A percentile compares a stretch with the other conserved stretches of the same genome.
Evolutionary conservation across 345 rosid genomes (phyloP).

Genomic region (Bruguiera parviflora): DNA sequence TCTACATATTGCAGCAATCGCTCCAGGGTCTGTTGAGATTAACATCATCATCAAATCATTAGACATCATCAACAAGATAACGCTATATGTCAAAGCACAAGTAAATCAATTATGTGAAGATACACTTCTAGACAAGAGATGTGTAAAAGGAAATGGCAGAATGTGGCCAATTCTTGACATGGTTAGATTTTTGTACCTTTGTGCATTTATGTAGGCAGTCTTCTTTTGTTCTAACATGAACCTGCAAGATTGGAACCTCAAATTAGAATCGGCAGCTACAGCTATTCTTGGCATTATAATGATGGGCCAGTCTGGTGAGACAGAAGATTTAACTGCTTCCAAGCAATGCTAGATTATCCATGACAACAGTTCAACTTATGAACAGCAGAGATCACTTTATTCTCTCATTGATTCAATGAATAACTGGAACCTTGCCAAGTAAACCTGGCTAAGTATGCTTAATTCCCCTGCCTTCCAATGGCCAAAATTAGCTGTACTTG

Average conservation of each 20-base stretch:
- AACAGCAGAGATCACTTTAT: too few species aligned
- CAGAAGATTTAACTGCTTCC: too few species aligned
- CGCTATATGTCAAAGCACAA: neutral
- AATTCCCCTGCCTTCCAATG: too few species aligned
- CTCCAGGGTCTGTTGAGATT: conserved; percentile 56
- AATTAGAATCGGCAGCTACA: conserved; percentile 6
- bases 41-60: neutral
- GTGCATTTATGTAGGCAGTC: conserved; percentile 71
- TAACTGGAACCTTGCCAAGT: too few species aligned
- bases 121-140: neutral
- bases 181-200: conserved; percentile 41
- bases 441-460: too few species aligned
- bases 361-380: too few species aligned
- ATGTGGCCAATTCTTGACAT: neutral
- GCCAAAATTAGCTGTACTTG: too few species aligned
- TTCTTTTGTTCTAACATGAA: conserved; percentile 67
- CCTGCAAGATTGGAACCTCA: conserved; percentile 39
- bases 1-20: conserved; percentile 45
- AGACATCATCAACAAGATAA: neutral
- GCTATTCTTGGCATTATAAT: too few species aligned
- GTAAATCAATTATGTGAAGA: neutral
- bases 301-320: too few species aligned
- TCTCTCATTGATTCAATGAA: too few species aligned
- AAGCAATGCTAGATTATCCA: too few species aligned
- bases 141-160: neutral